A percentile compares a stretch with the other conserved stretches of the same genome.
Evolutionary conservation across 441 rosid species (phyloP).

Genomic region (Viola pubescens): DNA sequence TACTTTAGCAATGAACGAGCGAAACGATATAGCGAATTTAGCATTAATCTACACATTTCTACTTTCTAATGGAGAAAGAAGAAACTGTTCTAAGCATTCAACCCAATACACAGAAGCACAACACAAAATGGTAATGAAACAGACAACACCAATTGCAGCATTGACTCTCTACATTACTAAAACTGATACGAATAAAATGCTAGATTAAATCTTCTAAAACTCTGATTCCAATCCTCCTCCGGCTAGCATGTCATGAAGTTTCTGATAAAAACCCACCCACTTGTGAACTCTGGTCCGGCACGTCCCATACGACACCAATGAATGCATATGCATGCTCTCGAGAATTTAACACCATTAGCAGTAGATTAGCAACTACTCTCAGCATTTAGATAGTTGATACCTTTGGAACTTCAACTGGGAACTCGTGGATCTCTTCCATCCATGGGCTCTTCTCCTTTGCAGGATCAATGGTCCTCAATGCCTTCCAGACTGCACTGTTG

Average conservation of each 20-base stretch:
- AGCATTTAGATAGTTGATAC: conserved; percentile 11
- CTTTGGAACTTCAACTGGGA: conserved; percentile 22
- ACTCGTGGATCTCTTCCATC: conserved; percentile 22
- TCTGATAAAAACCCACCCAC: not conserved
- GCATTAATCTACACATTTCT: not conserved
- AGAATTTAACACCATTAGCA: conserved; percentile 2
- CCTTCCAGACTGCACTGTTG: conserved; percentile 79
- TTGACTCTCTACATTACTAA: not conserved
- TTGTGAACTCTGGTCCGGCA: not conserved
- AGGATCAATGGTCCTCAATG: conserved; percentile 28
- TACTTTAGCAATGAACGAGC: too few relatives aligned
- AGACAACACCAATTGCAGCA: too few relatives aligned
- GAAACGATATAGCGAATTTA: too few relatives aligned
- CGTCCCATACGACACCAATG: not conserved
- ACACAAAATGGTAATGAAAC: too few relatives aligned
- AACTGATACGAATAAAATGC: too few relatives aligned
- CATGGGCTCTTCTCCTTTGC: conserved; percentile 23
- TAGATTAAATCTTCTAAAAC: not conserved
- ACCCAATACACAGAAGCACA: too few relatives aligned
- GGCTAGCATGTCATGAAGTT: not conserved
- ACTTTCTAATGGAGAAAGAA: too few relatives aligned
- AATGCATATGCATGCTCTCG: not conserved
- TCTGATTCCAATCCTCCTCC: not conserved
- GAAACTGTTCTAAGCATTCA: not conserved
- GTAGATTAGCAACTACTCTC: not conserved